These are phyloP conservation scores for Lactarius hengduanensis DNA, from an alignment of 768 basidiomycete genomes.

Conservation along the genomic window DNA sequence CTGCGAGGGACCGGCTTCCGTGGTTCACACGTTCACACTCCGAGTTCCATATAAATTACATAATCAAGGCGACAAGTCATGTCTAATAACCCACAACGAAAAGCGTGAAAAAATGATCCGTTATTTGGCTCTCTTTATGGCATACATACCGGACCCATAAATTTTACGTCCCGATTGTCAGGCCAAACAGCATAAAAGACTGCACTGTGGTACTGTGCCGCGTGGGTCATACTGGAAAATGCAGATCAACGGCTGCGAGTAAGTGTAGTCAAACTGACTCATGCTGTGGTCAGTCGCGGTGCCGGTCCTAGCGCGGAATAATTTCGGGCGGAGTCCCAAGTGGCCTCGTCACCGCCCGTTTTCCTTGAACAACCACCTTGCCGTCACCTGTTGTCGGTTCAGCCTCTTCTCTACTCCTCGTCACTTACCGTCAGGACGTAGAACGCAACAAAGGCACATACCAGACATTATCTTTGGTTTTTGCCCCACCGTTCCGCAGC, in stretches of 20 bases:
- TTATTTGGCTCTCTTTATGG: not conserved
- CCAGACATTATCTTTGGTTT: slow-evolving; percentile 1
- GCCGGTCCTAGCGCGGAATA: slow-evolving; percentile 4
- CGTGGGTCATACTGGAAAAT: not conserved
- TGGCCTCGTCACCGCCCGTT: slow-evolving; percentile 16
- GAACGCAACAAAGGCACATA: slow-evolving; percentile 11
- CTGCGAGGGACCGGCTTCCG: not conserved
- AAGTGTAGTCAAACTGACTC: slow-evolving; percentile 7
- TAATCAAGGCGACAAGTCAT: not conserved
- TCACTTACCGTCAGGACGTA: slow-evolving; percentile 14
- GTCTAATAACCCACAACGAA: no score
- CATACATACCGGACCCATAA: not conserved
- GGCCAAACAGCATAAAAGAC: not conserved
- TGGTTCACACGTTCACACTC: slow-evolving; percentile 24
- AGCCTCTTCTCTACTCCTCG: slow-evolving; percentile 1
- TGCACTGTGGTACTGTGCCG: not conserved
- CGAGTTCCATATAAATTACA: not conserved
- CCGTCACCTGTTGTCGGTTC: slow-evolving; percentile 21
- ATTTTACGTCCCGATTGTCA: not conserved
- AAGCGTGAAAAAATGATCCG: not conserved
- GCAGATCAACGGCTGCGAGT: not conserved
- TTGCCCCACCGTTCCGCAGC: slow-evolving; percentile 4
- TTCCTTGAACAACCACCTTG: slow-evolving; percentile 27
- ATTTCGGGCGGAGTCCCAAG: slow-evolving; percentile 29
- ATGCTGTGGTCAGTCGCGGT: slow-evolving; percentile 1